Conservation (phyloP, 768 basidiomycete genomes). For the Clathrus columnatus region DNA sequence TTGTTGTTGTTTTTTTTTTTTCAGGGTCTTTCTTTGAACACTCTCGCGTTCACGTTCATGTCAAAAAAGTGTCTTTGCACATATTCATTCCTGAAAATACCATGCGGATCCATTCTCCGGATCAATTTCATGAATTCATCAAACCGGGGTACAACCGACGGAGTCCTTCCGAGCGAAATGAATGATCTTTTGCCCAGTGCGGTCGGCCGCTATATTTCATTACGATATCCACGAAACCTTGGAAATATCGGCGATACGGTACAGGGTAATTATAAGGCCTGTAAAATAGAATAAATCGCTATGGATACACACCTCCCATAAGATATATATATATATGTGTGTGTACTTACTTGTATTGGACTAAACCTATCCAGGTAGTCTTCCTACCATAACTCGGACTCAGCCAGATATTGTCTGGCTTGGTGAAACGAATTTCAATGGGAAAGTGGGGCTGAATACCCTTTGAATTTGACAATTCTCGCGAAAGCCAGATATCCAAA, state of each 20-base stretch:
- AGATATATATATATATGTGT: background rate
- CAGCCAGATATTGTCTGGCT: slow-evolving; percentile 87
- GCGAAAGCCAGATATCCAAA: slow-evolving; percentile 60
- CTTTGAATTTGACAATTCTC: slow-evolving; percentile 53
- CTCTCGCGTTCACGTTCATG: slow-evolving; percentile 32
- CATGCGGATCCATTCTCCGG: slow-evolving; percentile 59
- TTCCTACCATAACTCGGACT: slow-evolving; percentile 73
- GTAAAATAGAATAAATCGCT: slow-evolving; percentile 1
- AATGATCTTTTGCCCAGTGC: slow-evolving; percentile 97
- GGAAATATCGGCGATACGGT: slow-evolving; percentile 73
- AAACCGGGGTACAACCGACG: slow-evolving; percentile 67
- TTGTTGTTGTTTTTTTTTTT: too few relatives aligned
- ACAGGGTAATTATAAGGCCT: slow-evolving; percentile 84
- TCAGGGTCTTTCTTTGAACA: slow-evolving; percentile 36
- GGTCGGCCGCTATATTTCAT: slow-evolving; percentile 67
- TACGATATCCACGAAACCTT: slow-evolving; percentile 66
- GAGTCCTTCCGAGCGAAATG: slow-evolving; percentile 54
- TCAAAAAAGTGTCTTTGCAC: slow-evolving; percentile 82
- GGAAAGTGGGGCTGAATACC: slow-evolving; percentile 88
- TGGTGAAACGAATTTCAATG: slow-evolving; percentile 85
- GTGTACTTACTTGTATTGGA: slow-evolving; percentile 80
- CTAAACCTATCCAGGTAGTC: slow-evolving; percentile 93
- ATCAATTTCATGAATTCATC: slow-evolving; percentile 66
- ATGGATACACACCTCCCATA: background rate
- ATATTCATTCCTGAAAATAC: slow-evolving; percentile 83